Base-by-base conservation (phyloP, 257 asterid genomes). In the Solanum sejunctum region DNA sequence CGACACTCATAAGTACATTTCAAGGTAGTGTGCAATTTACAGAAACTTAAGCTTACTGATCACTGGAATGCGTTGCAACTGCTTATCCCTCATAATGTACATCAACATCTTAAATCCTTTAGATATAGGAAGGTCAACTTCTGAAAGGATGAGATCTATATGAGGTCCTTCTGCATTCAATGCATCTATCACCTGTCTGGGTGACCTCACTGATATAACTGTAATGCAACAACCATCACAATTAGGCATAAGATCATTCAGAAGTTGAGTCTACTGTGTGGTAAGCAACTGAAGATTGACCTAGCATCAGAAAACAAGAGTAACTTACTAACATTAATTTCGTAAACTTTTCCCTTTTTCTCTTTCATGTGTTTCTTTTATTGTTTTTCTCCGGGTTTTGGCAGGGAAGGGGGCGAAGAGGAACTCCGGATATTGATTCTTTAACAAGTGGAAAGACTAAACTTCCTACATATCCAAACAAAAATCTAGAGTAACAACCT, bases 81-180 rank as follows among this genome's bases (percentile, higher is more conserved):
- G 95, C 86, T 89, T 91, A 89, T 96, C 97, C 91, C 95, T 91
- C 93, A 72, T 91, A 60, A 96, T 94, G 85, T 94, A 91, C 85
- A 90, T 93, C 84, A 94, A 86, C 93, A 92, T 55, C 84, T 93
- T 93, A 49, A 92, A 64, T 75, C 99, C 98, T 87, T 93, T 93
- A 51, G 99, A 90, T 96, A 94, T 91, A 10, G 97, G 99, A 66
- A 96, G 94, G 92, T 94, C 97, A 82, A 94, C 93, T 84, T 96
- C 98, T 56, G 96, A 93, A 56, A 96, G 98, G 84, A 94, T 94
- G 77, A 61, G 97, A 93, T 70, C 71, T 6, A 63, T 63, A 26
- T 63, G 71, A 63, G 71, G 41, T 26, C 95, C 98, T 91, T 91
- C 95, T 1, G 98, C 98, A 84, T 94, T 94, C 85, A 94, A 90